Evolutionary conservation across 1,284 basidiomycete genomes (phyloP), one percentile per base, ranked within the genome.

Genomic region (Grifola frondosa): DNA sequence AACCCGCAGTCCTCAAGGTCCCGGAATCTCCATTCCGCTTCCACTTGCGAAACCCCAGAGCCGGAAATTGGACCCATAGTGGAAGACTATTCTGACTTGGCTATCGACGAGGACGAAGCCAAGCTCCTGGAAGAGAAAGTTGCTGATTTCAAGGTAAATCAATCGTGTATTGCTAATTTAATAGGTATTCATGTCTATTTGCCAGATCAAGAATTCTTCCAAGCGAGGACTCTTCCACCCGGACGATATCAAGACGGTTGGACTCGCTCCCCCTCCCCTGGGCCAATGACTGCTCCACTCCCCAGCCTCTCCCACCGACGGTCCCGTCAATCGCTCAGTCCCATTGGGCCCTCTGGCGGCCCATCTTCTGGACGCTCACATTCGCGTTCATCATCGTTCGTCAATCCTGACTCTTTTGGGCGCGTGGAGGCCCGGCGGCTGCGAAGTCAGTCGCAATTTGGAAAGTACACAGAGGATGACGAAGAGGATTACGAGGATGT

Each of bases 41-140:
- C 75, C 81, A 20, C 65, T 84, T 3, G 74, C 81, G 16, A 78
- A 71, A 57, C 82, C 1, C 84, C 85, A 5, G 63, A 84, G 9
- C 65, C 71, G 2, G 75, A 53, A 32, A 83, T 87, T 30, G 62
- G 66, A 13, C 77, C 83, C 9, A 87, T 90, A 31, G 76, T 85
- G 0, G 93, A 96, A 57, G 93, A 97, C 65, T 95, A 93, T 58
- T 95, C 91, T 6, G 92, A 96, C 60, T 68, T 95, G 24, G 81
- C 79, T 9, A 68, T 73, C 17, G 88, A 85, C 23, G 89, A 88
- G 54, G 87, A 88, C 37, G 84, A 88, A 46, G 74, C 73, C 30
- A 72, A 77, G 51, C n/a, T n/a, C n/a, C 65, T 94, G 35, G 74
- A 85, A 56, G 80, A 78, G 49, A 91, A 91, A 65, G 78, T 95